These are phyloP conservation scores for Alternaria panax DNA, from an alignment of 2,329 filamentous ascomycete genomes.

Conservation along the genomic window DNA sequence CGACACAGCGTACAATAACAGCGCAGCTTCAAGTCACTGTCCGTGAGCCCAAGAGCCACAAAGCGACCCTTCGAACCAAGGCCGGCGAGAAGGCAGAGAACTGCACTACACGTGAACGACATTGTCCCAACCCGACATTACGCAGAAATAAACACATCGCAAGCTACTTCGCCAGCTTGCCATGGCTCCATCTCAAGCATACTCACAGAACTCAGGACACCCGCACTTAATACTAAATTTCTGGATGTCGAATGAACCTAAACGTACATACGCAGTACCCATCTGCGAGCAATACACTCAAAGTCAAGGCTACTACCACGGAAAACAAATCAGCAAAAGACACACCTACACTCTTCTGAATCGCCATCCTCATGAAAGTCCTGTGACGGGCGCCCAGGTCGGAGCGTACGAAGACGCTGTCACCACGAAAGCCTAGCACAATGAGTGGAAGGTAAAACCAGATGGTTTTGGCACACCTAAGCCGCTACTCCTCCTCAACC, in stretches of 20 bases:
- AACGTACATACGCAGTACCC: neutral
- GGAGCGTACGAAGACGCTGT: neutral
- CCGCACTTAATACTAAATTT: neutral
- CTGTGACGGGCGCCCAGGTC: neutral
- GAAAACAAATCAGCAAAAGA: neutral
- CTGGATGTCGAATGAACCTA: neutral
- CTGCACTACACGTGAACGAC: neutral
- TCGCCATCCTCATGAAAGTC: neutral
- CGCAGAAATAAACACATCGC: neutral
- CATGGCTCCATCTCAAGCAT: neutral
- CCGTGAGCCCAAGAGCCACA: neutral
- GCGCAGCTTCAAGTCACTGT: neutral
- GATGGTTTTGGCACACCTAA: neutral
- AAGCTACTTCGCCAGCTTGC: too few species aligned
- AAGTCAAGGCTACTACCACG: neutral
- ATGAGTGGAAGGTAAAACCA: conserved; percentile 13
- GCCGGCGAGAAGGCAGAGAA: neutral
- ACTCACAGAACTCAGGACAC: neutral
- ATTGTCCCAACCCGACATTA: neutral
- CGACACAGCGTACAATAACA: neutral
- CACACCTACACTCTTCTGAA: neutral
- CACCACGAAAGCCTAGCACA: conserved; percentile 7
- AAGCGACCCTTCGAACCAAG: neutral
- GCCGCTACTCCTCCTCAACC: conserved; percentile 7
- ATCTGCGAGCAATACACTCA: neutral